Evolutionary conservation across 2,329 filamentous ascomycete species (phyloP).

Genomic region (Falciphora oryzae): DNA sequence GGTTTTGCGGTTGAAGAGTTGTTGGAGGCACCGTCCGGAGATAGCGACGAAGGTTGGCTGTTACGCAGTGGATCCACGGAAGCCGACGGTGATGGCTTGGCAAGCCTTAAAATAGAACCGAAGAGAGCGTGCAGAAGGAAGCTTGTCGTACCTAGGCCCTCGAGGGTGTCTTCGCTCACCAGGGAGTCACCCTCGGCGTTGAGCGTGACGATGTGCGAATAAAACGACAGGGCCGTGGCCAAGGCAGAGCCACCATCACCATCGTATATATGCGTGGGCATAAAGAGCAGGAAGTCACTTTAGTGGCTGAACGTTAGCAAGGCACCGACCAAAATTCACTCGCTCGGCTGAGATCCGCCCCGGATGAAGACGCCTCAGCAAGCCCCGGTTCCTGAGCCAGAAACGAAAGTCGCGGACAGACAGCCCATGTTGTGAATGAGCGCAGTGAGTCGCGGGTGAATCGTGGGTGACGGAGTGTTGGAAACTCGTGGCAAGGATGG

Average conservation of each 20-base stretch:
- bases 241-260: slow-evolving; percentile 61
- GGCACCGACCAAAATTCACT: not conserved
- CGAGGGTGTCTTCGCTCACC: slow-evolving; percentile 82
- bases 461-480: not conserved
- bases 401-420: not conserved
- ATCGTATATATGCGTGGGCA: slow-evolving; percentile 46
- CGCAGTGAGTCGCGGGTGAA: not conserved
- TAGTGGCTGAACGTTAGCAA: not conserved
- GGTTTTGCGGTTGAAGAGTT: not conserved
- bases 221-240: slow-evolving; percentile 82
- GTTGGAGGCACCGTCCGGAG: slow-evolving; percentile 5
- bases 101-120: slow-evolving; percentile 67
- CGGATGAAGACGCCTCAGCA: not conserved
- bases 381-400: not conserved
- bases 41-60: slow-evolving; percentile 9
- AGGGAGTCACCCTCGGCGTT: slow-evolving; percentile 92
- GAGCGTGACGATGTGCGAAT: slow-evolving; percentile 80
- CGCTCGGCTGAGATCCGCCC: not conserved
- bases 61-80: not conserved
- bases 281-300: slow-evolving; percentile 91
- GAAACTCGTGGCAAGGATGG: not conserved
- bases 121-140: slow-evolving; percentile 69
- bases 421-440: slow-evolving; percentile 1
- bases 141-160: slow-evolving; percentile 85
- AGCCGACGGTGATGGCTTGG: slow-evolving; percentile 26